Percentiles rank a stretch among this genome's conserved stretches.
These are phyloP conservation scores for Heritiera fomes DNA, from an alignment of 345 rosid genomes.

Conservation along the genomic window DNA sequence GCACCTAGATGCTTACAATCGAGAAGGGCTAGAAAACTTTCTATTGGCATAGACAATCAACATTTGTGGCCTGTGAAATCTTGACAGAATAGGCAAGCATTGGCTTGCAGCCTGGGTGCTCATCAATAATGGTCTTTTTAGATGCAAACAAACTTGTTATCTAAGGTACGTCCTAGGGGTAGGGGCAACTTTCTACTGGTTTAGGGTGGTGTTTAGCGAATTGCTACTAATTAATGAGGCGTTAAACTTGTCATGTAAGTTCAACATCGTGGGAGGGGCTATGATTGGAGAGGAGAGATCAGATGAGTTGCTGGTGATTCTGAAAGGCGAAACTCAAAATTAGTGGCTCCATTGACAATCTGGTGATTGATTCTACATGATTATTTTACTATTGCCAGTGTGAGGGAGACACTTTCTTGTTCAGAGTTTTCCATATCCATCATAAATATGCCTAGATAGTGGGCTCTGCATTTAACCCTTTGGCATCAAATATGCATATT, in stretches of 20 bases:
- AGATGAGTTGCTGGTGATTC: neutral
- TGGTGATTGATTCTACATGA: neutral
- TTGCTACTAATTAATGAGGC: slow-evolving; percentile 20
- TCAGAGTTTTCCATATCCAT: slow-evolving; percentile 6
- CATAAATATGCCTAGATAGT: slow-evolving; percentile 12
- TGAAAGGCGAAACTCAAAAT: neutral
- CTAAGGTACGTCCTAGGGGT: neutral
- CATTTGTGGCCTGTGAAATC: neutral
- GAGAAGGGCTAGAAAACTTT: neutral
- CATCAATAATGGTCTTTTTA: neutral
- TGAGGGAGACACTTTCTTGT: slow-evolving; percentile 6
- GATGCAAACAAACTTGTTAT: neutral
- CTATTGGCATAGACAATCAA: neutral
- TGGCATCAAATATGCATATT: neutral
- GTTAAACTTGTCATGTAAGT: slow-evolving; percentile 25
- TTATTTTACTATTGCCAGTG: slow-evolving; percentile 25
- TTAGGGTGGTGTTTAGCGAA: slow-evolving; percentile 2
- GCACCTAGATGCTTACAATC: neutral
- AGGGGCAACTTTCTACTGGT: slow-evolving; percentile 1
- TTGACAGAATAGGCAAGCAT: slow-evolving; percentile 2
- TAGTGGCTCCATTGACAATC: slow-evolving; percentile 12
- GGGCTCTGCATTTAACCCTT: slow-evolving; percentile 17
- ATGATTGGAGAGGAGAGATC: slow-evolving; percentile 17
- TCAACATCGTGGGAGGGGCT: slow-evolving; percentile 34
- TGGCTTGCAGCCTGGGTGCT: neutral